These are phyloP conservation scores for Fusarium drepaniforme DNA, from an alignment of 2,329 filamentous ascomycete species.

Conservation along the genomic window DNA sequence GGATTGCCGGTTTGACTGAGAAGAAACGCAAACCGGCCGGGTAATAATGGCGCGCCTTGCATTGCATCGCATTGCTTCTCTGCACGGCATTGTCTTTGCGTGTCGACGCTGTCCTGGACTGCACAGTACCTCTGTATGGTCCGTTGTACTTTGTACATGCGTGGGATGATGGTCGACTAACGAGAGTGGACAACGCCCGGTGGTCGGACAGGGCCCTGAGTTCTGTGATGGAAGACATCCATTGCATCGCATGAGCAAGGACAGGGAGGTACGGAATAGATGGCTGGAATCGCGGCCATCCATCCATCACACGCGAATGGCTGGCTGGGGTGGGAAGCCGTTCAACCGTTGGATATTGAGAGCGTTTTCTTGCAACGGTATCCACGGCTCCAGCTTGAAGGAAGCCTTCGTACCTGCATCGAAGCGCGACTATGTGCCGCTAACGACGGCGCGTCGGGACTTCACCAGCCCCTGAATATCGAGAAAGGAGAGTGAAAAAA, in stretches of 20 bases:
- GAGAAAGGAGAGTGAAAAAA: slow-evolving; percentile 17
- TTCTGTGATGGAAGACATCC: neutral
- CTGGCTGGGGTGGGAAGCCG: neutral
- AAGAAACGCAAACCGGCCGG: slow-evolving; percentile 13
- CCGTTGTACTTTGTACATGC: slow-evolving; percentile 12
- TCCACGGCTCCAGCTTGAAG: neutral
- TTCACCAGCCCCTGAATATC: slow-evolving; percentile 29
- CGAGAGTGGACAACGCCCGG: neutral
- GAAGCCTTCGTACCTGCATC: slow-evolving; percentile 9
- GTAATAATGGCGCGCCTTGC: slow-evolving; percentile 20
- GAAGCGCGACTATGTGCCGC: slow-evolving; percentile 19
- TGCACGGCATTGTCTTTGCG: slow-evolving; percentile 20
- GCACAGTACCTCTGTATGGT: slow-evolving; percentile 6
- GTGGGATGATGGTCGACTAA: slow-evolving; percentile 20
- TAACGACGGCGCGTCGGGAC: slow-evolving; percentile 19
- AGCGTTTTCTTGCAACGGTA: slow-evolving; percentile 4
- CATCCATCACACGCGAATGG: slow-evolving; percentile 5
- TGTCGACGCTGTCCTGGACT: slow-evolving; percentile 3
- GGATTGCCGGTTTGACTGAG: slow-evolving; percentile 2
- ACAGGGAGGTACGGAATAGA: slow-evolving; percentile 8
- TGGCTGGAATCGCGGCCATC: neutral
- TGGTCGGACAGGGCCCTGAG: neutral
- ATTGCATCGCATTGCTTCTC: slow-evolving; percentile 12
- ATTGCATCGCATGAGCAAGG: neutral
- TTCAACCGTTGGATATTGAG: slow-evolving; percentile 2